Percentiles rank a stretch among this genome's conserved stretches.
phyloP scores from a whole-genome alignment of 2,329 filamentous ascomycete genomes.

The Incumbomyces delicatus region DNA sequence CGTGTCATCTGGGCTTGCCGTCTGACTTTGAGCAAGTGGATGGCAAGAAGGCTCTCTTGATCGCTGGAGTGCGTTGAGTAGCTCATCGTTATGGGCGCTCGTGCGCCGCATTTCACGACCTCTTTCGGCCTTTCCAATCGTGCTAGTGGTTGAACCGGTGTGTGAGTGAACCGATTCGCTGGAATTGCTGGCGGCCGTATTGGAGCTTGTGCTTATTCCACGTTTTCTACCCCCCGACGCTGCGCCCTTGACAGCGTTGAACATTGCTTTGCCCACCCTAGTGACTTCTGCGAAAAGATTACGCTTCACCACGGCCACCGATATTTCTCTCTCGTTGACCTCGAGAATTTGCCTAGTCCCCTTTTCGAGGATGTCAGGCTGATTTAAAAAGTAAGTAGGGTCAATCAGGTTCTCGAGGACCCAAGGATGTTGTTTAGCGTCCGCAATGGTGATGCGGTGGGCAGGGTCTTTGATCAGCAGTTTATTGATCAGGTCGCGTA shows the following conservation, averaged over 20 bases:
- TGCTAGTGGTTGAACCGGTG: slow-evolving; percentile 46
- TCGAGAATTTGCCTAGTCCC: slow-evolving; percentile 70
- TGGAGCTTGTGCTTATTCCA: slow-evolving; percentile 40
- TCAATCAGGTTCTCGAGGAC: slow-evolving; percentile 67
- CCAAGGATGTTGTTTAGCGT: slow-evolving; percentile 93
- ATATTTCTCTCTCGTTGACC: slow-evolving; percentile 83
- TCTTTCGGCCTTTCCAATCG: slow-evolving; percentile 43
- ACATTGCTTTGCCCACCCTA: slow-evolving; percentile 45
- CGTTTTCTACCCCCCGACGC: slow-evolving; percentile 40
- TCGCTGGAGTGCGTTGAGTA: slow-evolving; percentile 41
- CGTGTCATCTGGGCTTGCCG: slow-evolving; percentile 53
- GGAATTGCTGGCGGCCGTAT: slow-evolving; percentile 43
- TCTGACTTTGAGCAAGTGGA: slow-evolving; percentile 64
- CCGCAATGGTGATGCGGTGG: slow-evolving; percentile 76
- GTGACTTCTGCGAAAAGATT: slow-evolving; percentile 58
- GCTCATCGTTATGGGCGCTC: slow-evolving; percentile 51
- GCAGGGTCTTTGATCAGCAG: slow-evolving; percentile 84
- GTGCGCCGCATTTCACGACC: slow-evolving; percentile 33
- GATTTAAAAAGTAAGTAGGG: slow-evolving; percentile 75
- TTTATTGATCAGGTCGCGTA: slow-evolving; percentile 67
- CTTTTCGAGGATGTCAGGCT: slow-evolving; percentile 74
- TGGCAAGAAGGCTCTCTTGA: slow-evolving; percentile 52
- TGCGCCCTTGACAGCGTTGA: slow-evolving; percentile 8
- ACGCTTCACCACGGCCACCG: slow-evolving; percentile 78
- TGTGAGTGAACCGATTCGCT: slow-evolving; percentile 42